Base-by-base conservation (phyloP, 495 filamentous ascomycete species). In the Massariosphaeria phaeospora region DNA sequence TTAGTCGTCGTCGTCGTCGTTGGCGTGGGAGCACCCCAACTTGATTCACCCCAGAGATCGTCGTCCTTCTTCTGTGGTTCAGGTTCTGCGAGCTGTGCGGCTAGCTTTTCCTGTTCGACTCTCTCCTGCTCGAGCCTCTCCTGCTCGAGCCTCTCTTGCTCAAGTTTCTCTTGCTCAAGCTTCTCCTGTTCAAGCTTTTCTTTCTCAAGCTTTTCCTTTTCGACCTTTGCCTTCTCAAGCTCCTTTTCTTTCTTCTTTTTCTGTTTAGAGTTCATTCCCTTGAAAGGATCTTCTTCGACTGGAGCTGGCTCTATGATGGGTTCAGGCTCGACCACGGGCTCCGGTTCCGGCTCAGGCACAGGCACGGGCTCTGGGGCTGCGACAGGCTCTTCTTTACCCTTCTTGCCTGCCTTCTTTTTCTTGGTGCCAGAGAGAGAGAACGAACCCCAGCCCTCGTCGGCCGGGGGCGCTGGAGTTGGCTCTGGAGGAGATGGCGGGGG, bases 281-380 rank as follows among this genome's bases (percentile, higher is more conserved):
- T n/a, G n/a, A n/a, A n/a, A n/a, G n/a, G n/a, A n/a, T n/a, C n/a
- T n/a, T n/a, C n/a, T n/a, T n/a, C n/a, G n/a, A n/a, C n/a, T n/a
- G n/a, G n/a, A n/a, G n/a, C 53, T 13, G 44, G 44, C 13, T 36
- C 65, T 24, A 57, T 48, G 38, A 57, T 39, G 46, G 58, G 52
- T 61, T 21, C 57, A 18, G 55, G 40, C 42, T 46, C 55, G 13
- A 72, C 67, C 30, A 75, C 61, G 2, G 50, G 55, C 5, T 52
- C 52, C 8, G 61, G 61, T 6, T 52, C 51, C 0, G 56, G 51
- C 6, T 44, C 44, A 12, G 48, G 46, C 10, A 41, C 27, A 0
- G 31, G 38, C n/a, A 15, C 34, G n/a, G 47, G 47, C 17, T 26
- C 31, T 10, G 48, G 48, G 29, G 46, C 48, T 15, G 40, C 27